phyloP scores from a whole-genome alignment of 805 yeast genomes.

The Metschnikowia amazonensis region DNA sequence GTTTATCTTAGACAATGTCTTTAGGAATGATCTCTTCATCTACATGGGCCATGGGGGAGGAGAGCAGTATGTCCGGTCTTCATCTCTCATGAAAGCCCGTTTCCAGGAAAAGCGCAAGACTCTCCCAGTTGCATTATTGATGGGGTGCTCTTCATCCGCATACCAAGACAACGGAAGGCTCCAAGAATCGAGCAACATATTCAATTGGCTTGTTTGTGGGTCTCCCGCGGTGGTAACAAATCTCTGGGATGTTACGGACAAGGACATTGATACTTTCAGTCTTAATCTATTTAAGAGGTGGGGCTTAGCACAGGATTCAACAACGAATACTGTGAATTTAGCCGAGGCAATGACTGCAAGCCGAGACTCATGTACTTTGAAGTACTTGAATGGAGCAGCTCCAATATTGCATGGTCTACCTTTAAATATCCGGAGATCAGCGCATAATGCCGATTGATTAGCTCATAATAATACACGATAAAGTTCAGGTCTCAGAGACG shows the following conservation, averaged over 20 bases:
- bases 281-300: constrained; percentile 56
- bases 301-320: constrained; percentile 46
- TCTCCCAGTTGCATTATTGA: constrained; percentile 59
- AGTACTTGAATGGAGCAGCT: constrained; percentile 84
- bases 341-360: constrained; percentile 58
- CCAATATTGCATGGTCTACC: constrained; percentile 92
- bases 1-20: constrained; percentile 44
- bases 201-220: constrained; percentile 74
- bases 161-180: constrained; percentile 54
- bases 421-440: constrained; percentile 20
- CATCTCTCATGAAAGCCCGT: constrained; percentile 36
- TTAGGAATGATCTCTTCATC: constrained; percentile 47
- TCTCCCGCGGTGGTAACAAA: constrained; percentile 81
- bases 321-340: constrained; percentile 27
- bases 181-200: constrained; percentile 73
- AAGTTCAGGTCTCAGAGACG: background rate
- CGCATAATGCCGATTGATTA: background rate
- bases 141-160: constrained; percentile 90
- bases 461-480: constrained; percentile 1
- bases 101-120: constrained; percentile 29
- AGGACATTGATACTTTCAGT: constrained; percentile 83
- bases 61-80: constrained; percentile 67
- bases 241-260: constrained; percentile 96
- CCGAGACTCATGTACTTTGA: constrained; percentile 64
- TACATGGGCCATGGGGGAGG: constrained; percentile 98